These are phyloP conservation scores for Anastatica hierochuntica DNA, from an alignment of 345 rosid genomes.

Conservation along the genomic window DNA sequence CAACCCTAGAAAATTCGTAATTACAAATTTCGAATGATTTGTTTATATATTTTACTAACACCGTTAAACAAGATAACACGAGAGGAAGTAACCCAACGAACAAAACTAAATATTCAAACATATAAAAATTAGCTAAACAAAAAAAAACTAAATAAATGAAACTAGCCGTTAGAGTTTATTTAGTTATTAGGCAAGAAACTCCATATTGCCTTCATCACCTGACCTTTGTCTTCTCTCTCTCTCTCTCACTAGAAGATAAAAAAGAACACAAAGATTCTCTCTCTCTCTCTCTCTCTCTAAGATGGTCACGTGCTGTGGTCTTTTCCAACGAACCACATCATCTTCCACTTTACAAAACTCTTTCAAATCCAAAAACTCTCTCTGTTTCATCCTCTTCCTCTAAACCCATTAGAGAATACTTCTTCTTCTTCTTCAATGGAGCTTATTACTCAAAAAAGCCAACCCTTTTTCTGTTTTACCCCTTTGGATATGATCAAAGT, in stretches of 20 bases:
- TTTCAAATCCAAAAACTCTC: slow-evolving; percentile 10
- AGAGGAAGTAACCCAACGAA: slow-evolving; percentile 8
- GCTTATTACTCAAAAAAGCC: background rate
- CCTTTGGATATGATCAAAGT: background rate
- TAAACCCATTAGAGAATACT: no score
- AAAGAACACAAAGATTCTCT: slow-evolving; percentile 32
- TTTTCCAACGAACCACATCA: slow-evolving; percentile 21
- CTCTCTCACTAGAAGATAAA: slow-evolving; percentile 23
- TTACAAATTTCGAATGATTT: no score
- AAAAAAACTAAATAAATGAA: slow-evolving; percentile 13
- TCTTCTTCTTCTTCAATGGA: slow-evolving; percentile 12
- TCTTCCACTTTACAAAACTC: slow-evolving; percentile 35
- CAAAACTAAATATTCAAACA: no score
- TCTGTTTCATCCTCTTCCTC: background rate
- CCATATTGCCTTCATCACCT: slow-evolving; percentile 30
- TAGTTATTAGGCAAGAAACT: slow-evolving; percentile 23
- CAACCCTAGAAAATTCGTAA: background rate
- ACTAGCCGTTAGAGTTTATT: slow-evolving; percentile 46
- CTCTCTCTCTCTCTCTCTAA: slow-evolving; percentile 25
- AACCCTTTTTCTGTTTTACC: background rate
- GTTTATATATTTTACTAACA: no score
- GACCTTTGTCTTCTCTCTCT: slow-evolving; percentile 20
- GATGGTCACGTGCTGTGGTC: slow-evolving; percentile 42
- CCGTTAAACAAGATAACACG: no score
- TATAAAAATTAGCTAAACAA: slow-evolving; percentile 5